Conservation (phyloP, 176 grass and related monocot genomes). For the Rhynchospora pubera region DNA sequence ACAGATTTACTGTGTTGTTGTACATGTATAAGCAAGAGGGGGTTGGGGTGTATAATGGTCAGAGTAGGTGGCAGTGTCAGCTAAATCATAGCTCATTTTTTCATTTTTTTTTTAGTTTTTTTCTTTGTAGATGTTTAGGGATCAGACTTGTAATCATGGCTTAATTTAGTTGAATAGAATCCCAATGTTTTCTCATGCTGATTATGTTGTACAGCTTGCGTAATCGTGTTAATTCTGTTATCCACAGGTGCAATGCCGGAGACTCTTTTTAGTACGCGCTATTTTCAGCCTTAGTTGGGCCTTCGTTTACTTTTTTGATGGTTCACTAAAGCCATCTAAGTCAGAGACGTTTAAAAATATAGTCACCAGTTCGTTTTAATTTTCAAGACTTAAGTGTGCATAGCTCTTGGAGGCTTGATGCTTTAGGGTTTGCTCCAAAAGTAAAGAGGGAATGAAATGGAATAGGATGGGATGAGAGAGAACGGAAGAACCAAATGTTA, state of each 20-base stretch:
- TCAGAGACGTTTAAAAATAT: too few relatives aligned
- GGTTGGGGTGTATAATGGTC: constrained; percentile 13
- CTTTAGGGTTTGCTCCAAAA: too few relatives aligned
- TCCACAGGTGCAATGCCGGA: not conserved
- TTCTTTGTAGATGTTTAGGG: not conserved
- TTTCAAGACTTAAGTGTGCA: too few relatives aligned
- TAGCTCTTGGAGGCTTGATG: too few relatives aligned
- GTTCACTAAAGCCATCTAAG: too few relatives aligned
- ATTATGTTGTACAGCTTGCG: not conserved
- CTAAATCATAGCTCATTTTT: not conserved
- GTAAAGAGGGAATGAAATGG: too few relatives aligned
- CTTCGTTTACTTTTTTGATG: too few relatives aligned
- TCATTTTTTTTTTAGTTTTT: not conserved
- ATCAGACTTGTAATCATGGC: not conserved
- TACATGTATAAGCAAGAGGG: constrained; percentile 20
- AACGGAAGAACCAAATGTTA: too few relatives aligned
- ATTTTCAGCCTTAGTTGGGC: not conserved
- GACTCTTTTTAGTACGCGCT: not conserved
- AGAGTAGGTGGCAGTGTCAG: constrained; percentile 5
- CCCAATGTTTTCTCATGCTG: not conserved
- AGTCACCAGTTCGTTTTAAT: too few relatives aligned
- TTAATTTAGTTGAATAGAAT: constrained; percentile 23
- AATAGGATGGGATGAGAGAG: too few relatives aligned
- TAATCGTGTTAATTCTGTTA: not conserved
- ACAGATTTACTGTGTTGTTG: constrained; percentile 13